Base-by-base conservation (phyloP, 176 grass and related monocot species). In the Oryza australiensis region DNA sequence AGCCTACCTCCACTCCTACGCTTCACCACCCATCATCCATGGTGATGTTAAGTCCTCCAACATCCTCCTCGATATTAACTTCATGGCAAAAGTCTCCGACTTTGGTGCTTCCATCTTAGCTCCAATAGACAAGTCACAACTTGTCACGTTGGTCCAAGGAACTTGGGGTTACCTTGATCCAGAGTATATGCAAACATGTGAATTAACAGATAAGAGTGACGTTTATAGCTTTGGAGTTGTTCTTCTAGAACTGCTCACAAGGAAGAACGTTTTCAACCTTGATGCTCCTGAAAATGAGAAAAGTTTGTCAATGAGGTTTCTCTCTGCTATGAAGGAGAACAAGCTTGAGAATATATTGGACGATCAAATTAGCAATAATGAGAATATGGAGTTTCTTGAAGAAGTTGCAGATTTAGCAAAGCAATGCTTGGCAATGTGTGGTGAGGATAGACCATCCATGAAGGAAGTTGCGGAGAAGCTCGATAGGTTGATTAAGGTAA, bases 91-190 rank as follows among this genome's bases (percentile, higher is more conserved):
- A 35, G 27, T 84, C 15, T 84, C 82, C 27, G 82, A 84, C 48
- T 84, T 84, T 14, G 82, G 82, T 9, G 82, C 82, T 0, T 84
- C 82, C 24, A 67, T 76, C 30, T 22, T 83, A 12, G 70, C 69
- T 26, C 80, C 70, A 51, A 74, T 42, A 2, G 70, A 83, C 20
- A 70, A 83, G n/a, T 65, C 70, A 6, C 80, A 83, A 0, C 73
- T 74, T 6, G 80, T 83, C 28, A 83, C 80, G 23, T 0, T 83
- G 23, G 81, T 88, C 27, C 87, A 88, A 62, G 87, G 81, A 45
- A 88, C 81, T 38, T 79, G 73, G 18, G 81, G 87, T 1, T 88
- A 88, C 16, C 62, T 88, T 1, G 81, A 88, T 41, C 81, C 87
- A 27, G 87, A 88, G 40, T 88, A 88, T 20, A 46, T 80, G 55